Conservation (phyloP, 306 rosid genomes). For the Prunus kanzakura region DNA sequence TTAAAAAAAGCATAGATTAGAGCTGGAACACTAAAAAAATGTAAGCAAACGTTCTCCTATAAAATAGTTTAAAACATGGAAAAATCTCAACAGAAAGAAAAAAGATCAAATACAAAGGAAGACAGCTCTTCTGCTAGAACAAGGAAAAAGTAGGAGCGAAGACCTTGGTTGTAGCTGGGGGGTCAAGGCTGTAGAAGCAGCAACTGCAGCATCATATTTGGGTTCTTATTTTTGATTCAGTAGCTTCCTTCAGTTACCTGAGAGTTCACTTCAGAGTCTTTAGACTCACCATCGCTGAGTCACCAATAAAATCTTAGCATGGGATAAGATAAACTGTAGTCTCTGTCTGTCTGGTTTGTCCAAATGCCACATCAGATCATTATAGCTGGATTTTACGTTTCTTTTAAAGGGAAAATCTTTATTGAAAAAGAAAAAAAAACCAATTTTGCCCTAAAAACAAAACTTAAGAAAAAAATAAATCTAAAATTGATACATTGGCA, state of each 20-base stretch:
- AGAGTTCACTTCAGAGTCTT: neutral
- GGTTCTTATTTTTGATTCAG: neutral
- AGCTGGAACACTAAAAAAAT: neutral
- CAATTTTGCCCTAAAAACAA: too few relatives aligned
- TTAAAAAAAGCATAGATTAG: too few relatives aligned
- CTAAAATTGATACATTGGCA: too few relatives aligned
- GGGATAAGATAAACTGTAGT: neutral
- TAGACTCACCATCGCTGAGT: neutral
- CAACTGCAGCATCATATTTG: neutral
- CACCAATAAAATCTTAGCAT: neutral
- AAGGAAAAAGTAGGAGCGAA: too few relatives aligned
- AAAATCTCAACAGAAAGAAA: neutral
- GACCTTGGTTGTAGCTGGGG: too few relatives aligned
- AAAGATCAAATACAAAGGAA: too few relatives aligned
- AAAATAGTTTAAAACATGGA: neutral
- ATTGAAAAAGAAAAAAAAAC: too few relatives aligned
- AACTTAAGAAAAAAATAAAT: too few relatives aligned
- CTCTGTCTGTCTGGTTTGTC: neutral
- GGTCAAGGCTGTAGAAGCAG: neutral
- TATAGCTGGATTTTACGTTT: too few relatives aligned
- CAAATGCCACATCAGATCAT: neutral
- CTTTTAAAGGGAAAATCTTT: too few relatives aligned
- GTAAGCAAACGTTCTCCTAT: neutral
- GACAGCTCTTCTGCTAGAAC: too few relatives aligned
- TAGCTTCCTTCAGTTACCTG: neutral